Base-by-base conservation (phyloP, 2,329 filamentous ascomycete species). In the Teratosphaeria viscida region DNA sequence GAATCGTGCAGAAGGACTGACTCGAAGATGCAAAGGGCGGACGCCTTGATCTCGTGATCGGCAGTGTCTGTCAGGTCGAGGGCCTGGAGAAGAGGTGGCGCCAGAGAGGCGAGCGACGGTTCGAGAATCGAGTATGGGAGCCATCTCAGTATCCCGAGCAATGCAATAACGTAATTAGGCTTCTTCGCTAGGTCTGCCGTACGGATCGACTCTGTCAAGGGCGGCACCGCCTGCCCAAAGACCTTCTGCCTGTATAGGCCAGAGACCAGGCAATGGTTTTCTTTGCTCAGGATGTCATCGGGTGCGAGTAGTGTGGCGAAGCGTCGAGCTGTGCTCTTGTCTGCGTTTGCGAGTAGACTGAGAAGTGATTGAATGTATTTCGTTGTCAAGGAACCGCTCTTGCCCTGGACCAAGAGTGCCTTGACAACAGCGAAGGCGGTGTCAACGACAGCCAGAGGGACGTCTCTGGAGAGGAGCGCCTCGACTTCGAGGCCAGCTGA, bases 231-330 rank as follows among this genome's bases (percentile, higher is more conserved):
- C 16, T 83, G 80, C 34, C 78, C 79, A 72, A 88, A 87, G 49
- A 82, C 78, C 62, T 82, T 83, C 66, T 88, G 85, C 67, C 84
- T 85, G 64, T 82, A 80, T 2, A 88, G 75, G 3, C 84, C 76
- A 3, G 84, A 81, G 43, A 87, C 80, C 19, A 79, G 78, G 61
- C 84, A 85, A 62, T 83, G 80, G 65, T 87, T 87, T 43, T 78
- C 73, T 61, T 82, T 79, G 12, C 78, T 83, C 39, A 88, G 73
- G 26, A 87, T 74, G 62, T 85, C 82, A 64, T 86, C 83, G 2
- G 82, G 78, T 29, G 81, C 76, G 5, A 87, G 77, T 2, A 88
- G 77, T 8, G 81, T 80, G 14, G 78, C 72, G 65, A 88, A 87
- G 29, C 81, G 79, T 55, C 79, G 78, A 1, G 84, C 81, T 39